Base-by-base conservation (phyloP, 2,329 filamentous ascomycete species). In the Talaromyces sp. region DNA sequence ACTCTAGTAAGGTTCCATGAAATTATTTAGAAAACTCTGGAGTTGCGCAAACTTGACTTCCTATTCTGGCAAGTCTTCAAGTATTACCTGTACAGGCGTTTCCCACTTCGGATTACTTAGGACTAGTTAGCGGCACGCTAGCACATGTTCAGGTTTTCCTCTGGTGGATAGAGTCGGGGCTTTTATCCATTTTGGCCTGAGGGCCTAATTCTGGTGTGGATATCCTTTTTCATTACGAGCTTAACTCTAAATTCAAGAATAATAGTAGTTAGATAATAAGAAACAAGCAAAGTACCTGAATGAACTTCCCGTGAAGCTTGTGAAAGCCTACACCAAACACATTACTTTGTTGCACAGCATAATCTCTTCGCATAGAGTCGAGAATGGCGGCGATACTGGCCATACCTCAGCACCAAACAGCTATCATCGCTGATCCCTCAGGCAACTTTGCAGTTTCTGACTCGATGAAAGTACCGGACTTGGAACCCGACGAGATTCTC, bases 401-500 rank as follows among this genome's bases (percentile, higher is more conserved):
- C 10, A 56, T 56, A 33, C 50, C 50, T 31, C 50, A 56, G 50
- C 50, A 56, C 10, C 50, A 56, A 56, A 56, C 24, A 56, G 50
- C 50, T 35, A 56, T 56, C 33, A 35, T 56, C 50, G 50, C 50
- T 31, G 50, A 56, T 35, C 50, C 50, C 27, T 56, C 50, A 31
- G 50, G 50, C 27, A 56, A 56, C 50, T 56, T 56, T 35, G 50
- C 24, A 35, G 50, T 56, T 56, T 56, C 50, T 19, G 50, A 56
- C 22, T 56, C 50, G 33, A 56, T 16, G 16, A 35, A 22, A 56
- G 50, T 56, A 22, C 50, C 50, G 14, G 31, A 56, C n/a, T 35
- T 56, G 33, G 50, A 56, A 16, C 50, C 50, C 50, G 50, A 56
- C 33, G 50, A 56, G 50, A 56, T 56, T 56, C 41, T 74, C 2